Base-by-base conservation (phyloP, 2,329 filamentous ascomycete species). In the Sporothrix humicola region DNA sequence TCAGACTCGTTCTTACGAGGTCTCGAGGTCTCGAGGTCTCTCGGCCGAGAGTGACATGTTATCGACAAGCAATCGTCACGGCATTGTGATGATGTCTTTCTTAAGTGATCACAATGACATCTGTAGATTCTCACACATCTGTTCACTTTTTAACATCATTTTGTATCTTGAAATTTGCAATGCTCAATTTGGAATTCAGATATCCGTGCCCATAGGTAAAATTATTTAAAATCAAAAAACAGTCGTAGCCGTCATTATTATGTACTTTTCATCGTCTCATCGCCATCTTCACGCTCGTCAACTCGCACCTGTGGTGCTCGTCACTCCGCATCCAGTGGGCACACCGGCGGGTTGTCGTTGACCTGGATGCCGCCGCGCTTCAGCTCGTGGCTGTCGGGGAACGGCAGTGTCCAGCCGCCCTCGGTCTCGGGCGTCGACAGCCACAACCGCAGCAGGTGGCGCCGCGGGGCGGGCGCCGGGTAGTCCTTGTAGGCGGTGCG, bases 351-450 rank as follows among this genome's bases (percentile, higher is more conserved):
- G 37, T 87, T 92, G 80, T 97, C 89, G 81, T 97, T 89, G 2
- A 97, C 94, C 83, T 97, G 94, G 77, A 97, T 93, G 0, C 94
- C 94, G 8, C 93, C 93, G 20, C 94, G 87, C 88, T 97, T 97
- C 88, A 93, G 93, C 86, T 96, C 92, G 73, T 88, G 84, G 73
- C 88, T 92, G 81, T 97, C 94, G 78, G 89, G 90, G 83, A 95
- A 95, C 0, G 94, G 94, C 81, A 97, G 82, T 70, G 88, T 90
- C 94, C 94, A 97, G 0, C 94, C 94, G 2, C 93, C 94, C 81
- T 97, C 94, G 26, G 82, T 85, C 82, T 95, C 92, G 0, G 94
- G 93, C 2, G 92, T 94, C 12, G 92, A 90, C 72, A 97, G 83
- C 94, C 94, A 97, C 77, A 97, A 83, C 63, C 94, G 86, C 86